Percentiles rank a stretch among this genome's conserved stretches.
Conservation (phyloP, 192 early-diverging fungal species). For the Coemansia asiatica region DNA sequence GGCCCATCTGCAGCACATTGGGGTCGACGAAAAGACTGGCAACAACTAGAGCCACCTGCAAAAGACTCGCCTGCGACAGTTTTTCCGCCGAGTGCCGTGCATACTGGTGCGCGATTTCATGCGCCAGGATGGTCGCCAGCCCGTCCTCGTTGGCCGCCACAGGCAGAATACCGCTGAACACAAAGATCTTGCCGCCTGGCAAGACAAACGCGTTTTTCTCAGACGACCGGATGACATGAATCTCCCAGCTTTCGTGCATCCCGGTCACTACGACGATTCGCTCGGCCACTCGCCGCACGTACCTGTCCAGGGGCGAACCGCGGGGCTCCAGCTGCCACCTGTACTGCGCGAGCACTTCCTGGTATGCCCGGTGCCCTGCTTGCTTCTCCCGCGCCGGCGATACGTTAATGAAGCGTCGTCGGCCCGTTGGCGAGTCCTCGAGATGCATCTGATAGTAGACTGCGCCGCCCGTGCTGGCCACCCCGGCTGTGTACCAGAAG, state of each 20-base stretch:
- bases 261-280: constrained; percentile 71
- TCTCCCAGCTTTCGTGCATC: constrained; percentile 81
- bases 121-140: constrained; percentile 89
- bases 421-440: constrained; percentile 51
- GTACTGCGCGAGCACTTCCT: constrained; percentile 67
- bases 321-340: constrained; percentile 66
- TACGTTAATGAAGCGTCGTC: constrained; percentile 53
- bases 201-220: constrained; percentile 93
- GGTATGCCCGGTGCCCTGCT: constrained; percentile 72
- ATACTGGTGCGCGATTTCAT: constrained; percentile 92
- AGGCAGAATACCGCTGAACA: constrained; percentile 91
- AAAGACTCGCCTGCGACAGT: constrained; percentile 69
- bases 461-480: constrained; percentile 12
- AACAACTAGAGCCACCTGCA: constrained; percentile 60
- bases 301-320: constrained; percentile 60
- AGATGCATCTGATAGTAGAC: constrained; percentile 47
- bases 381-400: constrained; percentile 22
- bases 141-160: constrained; percentile 80
- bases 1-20: constrained; percentile 56
- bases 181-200: constrained; percentile 95
- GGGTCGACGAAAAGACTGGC: constrained; percentile 72
- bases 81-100: constrained; percentile 92
- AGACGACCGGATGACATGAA: constrained; percentile 81
- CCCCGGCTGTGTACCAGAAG: constrained; percentile 37
- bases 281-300: constrained; percentile 70